Evolutionary conservation across 371 early-diverging fungal species (phyloP).

Genomic region (Apophysomyces elegans): DNA sequence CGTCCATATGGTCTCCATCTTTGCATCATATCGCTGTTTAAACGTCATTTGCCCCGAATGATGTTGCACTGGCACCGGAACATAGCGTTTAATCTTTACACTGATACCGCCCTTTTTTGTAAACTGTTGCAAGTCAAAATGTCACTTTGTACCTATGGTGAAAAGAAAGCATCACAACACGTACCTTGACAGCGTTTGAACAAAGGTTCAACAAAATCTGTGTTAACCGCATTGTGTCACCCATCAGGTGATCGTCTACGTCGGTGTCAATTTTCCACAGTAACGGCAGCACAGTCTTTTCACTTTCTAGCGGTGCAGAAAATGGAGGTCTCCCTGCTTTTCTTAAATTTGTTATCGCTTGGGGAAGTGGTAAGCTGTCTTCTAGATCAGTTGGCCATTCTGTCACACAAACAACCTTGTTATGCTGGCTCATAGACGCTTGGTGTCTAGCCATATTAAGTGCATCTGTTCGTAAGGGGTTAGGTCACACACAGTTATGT

Average conservation of each 20-base stretch:
- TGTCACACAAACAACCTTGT: slow-evolving; percentile 51
- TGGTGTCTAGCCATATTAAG: slow-evolving; percentile 57
- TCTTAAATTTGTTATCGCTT: slow-evolving; percentile 36
- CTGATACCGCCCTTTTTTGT: slow-evolving; percentile 50
- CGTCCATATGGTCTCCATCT: slow-evolving; percentile 46
- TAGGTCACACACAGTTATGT: not conserved
- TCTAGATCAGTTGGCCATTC: slow-evolving; percentile 61
- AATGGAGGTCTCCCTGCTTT: slow-evolving; percentile 17
- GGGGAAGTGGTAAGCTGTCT: slow-evolving; percentile 48
- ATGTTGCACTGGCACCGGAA: slow-evolving; percentile 33
- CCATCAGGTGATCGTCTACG: slow-evolving; percentile 60
- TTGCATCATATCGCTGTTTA: slow-evolving; percentile 64
- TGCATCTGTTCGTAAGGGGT: slow-evolving; percentile 31
- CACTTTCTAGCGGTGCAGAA: slow-evolving; percentile 25
- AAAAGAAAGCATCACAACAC: no score
- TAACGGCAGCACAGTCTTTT: slow-evolving; percentile 54
- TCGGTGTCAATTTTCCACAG: slow-evolving; percentile 63
- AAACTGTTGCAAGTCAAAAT: slow-evolving; percentile 28
- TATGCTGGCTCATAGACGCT: slow-evolving; percentile 48
- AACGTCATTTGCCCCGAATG: slow-evolving; percentile 49
- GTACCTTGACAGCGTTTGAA: slow-evolving; percentile 64
- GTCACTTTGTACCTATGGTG: slow-evolving; percentile 8
- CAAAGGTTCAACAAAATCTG: slow-evolving; percentile 64
- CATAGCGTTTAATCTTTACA: slow-evolving; percentile 40
- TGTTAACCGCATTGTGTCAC: slow-evolving; percentile 61